Evolutionary conservation across 1,139 yeast species (phyloP).

Genomic region (Casaregolazyma suthepensis): DNA sequence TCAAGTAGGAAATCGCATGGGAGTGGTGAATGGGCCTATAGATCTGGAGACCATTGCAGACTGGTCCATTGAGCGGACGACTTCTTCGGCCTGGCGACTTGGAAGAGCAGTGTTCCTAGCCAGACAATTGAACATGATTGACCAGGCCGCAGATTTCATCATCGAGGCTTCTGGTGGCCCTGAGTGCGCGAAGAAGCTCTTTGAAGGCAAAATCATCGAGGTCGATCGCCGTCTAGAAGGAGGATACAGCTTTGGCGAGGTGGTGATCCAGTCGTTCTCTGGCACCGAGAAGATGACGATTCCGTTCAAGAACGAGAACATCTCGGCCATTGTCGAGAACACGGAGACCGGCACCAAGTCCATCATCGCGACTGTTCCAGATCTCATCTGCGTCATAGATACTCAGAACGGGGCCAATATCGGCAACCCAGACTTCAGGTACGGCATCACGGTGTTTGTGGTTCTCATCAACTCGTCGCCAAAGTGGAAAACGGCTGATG

Average conservation of each 20-base stretch:
- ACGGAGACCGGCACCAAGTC: constrained; percentile 19
- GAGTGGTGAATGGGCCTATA: constrained; percentile 39
- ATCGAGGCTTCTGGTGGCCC: constrained; percentile 39
- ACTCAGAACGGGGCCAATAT: constrained; percentile 42
- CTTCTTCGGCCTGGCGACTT: constrained; percentile 44
- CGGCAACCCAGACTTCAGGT: constrained; percentile 45
- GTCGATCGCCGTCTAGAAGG: constrained; percentile 38
- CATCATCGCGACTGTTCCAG: constrained; percentile 41
- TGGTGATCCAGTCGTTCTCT: constrained; percentile 32
- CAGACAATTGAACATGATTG: constrained; percentile 34
- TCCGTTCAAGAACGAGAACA: constrained; percentile 45
- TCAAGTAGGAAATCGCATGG: constrained; percentile 39
- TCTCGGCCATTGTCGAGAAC: constrained; percentile 30
- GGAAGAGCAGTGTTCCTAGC: constrained; percentile 41
- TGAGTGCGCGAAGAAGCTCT: constrained; percentile 33
- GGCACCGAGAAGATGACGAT: constrained; percentile 26
- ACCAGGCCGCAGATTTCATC: constrained; percentile 33
- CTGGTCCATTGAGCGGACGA: constrained; percentile 20
- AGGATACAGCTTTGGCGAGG: constrained; percentile 45
- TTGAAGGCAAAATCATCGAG: constrained; percentile 41
- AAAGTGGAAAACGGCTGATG: constrained; percentile 33
- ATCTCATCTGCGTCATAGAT: constrained; percentile 41
- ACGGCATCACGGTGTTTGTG: constrained; percentile 41
- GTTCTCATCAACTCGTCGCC: constrained; percentile 38
- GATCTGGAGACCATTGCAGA: constrained; percentile 21